Evolutionary conservation across 75 land plant species (phyloP), one percentile per base, ranked within the genome.

Genomic region (Sequoia sempervirens): DNA sequence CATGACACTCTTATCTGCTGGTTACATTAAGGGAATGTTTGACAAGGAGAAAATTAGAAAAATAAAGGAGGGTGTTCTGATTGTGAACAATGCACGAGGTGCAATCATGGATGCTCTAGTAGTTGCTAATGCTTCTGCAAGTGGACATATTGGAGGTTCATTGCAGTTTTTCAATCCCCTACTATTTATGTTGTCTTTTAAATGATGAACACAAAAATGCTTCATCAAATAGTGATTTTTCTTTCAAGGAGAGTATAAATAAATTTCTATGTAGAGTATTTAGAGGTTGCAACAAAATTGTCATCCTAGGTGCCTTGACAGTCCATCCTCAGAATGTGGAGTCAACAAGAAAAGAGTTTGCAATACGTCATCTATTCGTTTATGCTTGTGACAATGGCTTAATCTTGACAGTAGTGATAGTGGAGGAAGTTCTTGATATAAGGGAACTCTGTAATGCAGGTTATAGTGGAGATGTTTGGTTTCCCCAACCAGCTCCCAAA

Each of bases 401-500:
- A 28, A 7, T 83, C 18, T 68, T 37, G 79, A 73, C 13, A 30
- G 75, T 6, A 64, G 79, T 41, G 17, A 45, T 83, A 26, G 80
- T 66, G 47, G 28, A 14, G n/a, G 12, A 23, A 23, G 46, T 43
- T 78, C 28, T 32, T 78, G n/a, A 78, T 32, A 41, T n/a, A 23
- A 41, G 28, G 47, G 23, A 26, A 32, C 20, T 41, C 13, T 37
- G 75, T 20, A 78, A 43, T 87, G 83, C 90, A 96, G 97, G 99
- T 50, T 97, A 97, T 82, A 89, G 99, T 88, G 99, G 99, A 8
- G 99, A 97, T 90, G 99, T 97, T 32, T 97, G 99, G 99, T 83
- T 88, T 80, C 94, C 93, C 46, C 99, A 97, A 79, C 97, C 99
- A 82, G 96, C 99, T 79, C 93, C 97, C 2, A 93, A 91, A 84